Percentiles rank a stretch among this genome's conserved stretches.
Evolutionary conservation across 306 rosid genomes (phyloP).

Genomic region (Lablab purpureus): DNA sequence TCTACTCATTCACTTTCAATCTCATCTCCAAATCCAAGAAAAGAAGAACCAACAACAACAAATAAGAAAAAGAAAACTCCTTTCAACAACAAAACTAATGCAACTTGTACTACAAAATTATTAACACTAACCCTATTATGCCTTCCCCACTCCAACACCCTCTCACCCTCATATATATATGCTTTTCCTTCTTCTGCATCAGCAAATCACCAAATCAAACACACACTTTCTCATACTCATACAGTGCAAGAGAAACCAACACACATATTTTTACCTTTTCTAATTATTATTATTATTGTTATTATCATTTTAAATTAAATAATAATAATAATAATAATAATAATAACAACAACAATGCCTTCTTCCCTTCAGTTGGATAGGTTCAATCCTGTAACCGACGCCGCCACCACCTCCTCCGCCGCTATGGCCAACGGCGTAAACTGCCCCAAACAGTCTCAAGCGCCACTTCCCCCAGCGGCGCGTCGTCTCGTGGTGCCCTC

Average conservation of each 20-base stretch:
- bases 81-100: conserved; percentile 32
- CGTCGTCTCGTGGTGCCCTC: conserved; percentile 23
- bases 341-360: conserved; percentile 41
- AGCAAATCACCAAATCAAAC: neutral
- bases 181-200: conserved; percentile 37
- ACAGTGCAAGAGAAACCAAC: neutral
- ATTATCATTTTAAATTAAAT: neutral
- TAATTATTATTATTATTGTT: neutral
- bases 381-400: conserved; percentile 49
- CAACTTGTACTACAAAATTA: conserved; percentile 60
- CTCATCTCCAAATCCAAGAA: neutral
- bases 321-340: neutral
- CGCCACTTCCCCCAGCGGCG: neutral
- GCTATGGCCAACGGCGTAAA: conserved; percentile 48
- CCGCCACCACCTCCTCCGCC: conserved; percentile 12
- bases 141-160: conserved; percentile 15
- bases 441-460: conserved; percentile 50
- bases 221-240: neutral
- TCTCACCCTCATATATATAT: conserved; percentile 14
- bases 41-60: neutral
- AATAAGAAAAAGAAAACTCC: conserved; percentile 10
- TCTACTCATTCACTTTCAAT: neutral
- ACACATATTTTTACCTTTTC: too few relatives aligned
- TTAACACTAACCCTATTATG: neutral
- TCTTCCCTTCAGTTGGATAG: conserved; percentile 50